Evolutionary conservation across 164 flowering plant species (phyloP), one percentile per base, ranked within the genome.

Genomic region (Stephania cephalantha): DNA sequence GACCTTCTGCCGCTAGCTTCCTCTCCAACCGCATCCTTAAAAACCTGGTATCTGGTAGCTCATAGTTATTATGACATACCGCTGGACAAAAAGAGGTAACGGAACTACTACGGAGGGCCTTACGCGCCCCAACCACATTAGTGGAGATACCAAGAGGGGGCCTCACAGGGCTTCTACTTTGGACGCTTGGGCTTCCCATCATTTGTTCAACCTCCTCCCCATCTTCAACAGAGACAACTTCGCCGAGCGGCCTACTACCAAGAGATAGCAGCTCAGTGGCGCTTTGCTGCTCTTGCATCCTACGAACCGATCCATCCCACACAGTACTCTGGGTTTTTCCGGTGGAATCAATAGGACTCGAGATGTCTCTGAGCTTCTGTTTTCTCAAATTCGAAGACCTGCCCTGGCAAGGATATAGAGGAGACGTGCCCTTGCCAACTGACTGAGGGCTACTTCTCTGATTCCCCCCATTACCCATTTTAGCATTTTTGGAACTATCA

Each of bases 131-230:
- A 50, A 81, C 80, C 12, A 58, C 64, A 53, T 86, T 84, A 46
- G 85, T 79, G 46, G 87, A 84, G 61, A 95, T 82, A n/a, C 98
- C 99, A 35, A 92, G 83, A 25, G 99, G 99, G 72, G 98, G 91
- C 61, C 84, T 86, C 12, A 95, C 85, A 18, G 95, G 90, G 77
- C 91, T 93, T 84, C 90, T 85, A 76, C 97, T 93, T 75, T 89
- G 90, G 75, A 91, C 82, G 46, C 88, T 77, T 1, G 91, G 94
- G 81, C 92, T 91, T 53, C 82, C 90, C 5, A 86, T 81, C 72
- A 79, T 63, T 80, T 95, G 99, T 74, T 95, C 97, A 52, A 93
- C 95, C 82, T 94, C 98, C 83, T 94, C 98, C 42, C 98, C 97
- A 63, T 90, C 94, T 83, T 94, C 98, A 20, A 88, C 95, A 15